Base-by-base conservation (phyloP, 768 basidiomycete genomes). In the Cystofilobasidium macerans region DNA sequence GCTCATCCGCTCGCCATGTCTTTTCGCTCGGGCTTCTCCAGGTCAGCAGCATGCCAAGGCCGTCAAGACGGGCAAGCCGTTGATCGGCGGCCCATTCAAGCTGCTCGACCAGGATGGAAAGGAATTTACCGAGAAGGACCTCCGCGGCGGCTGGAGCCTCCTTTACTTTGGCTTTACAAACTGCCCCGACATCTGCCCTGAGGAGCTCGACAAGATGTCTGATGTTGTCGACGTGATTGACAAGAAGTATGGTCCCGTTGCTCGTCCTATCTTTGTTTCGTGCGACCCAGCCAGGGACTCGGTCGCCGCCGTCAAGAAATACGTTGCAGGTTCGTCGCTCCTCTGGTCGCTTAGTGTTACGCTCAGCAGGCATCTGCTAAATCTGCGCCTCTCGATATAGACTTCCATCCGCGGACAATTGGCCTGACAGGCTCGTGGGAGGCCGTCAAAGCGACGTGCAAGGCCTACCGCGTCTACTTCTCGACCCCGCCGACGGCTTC, bases 171-270 rank as follows among this genome's bases (percentile, higher is more conserved):
- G 95, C n/a, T 99, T 98, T 79, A 93, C 94, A 35, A 94, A 99
- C 76, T 99, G 95, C 77, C 94, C 95, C 8, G 95, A 99, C 76
- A 97, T 99, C 62, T 99, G 95, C 74, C 95, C 95, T 1, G 89
- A 93, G 62, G 94, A 98, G 77, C 81, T 99, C 33, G 95, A 99
- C 79, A 98, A 98, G 79, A 84, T 97, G 78, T 84, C 87, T 16
- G 80, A 77, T 0, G 85, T 92, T 22, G 80, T 98, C 48, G 80
- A 86, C 36, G 76, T 80, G 57, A 79, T 89, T 62, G 88, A 89
- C 73, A 82, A 82, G 65, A 78, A 83, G 64, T 81, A 83, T 71
- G 87, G 86, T 12, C 70, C 69, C 13, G 80, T 87, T 65, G 85
- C 95, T 71, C 85, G 86, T 69, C 93, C 95, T 8, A 79, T 98